Conservation (phyloP, 1,139 yeast species). For the Sugiyamaella sp. region DNA sequence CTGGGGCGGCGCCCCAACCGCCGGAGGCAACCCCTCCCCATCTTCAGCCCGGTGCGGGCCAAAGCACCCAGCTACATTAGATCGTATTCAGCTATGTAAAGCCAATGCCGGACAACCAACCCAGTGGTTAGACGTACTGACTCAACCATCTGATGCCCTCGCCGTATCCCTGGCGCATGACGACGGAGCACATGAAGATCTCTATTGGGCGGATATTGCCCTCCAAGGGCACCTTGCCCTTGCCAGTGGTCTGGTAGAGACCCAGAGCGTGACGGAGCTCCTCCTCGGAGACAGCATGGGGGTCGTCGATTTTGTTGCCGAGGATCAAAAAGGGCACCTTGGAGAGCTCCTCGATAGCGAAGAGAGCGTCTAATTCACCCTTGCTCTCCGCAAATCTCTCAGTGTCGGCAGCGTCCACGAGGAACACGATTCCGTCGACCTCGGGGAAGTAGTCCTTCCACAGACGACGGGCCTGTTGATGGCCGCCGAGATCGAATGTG, state of each 20-base stretch:
- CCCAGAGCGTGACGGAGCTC: constrained; percentile 92
- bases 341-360: constrained; percentile 86
- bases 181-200: constrained; percentile 95
- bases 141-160: constrained; percentile 97
- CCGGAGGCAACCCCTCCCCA: no score
- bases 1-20: no score
- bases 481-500: constrained; percentile 98
- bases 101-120: not conserved
- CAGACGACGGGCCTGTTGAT: constrained; percentile 96
- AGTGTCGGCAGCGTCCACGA: constrained; percentile 96
- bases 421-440: constrained; percentile 94
- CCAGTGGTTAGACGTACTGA: constrained; percentile 68
- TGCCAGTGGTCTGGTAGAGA: constrained; percentile 86
- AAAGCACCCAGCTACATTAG: no score
- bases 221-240: constrained; percentile 67
- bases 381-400: constrained; percentile 94
- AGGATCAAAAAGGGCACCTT: constrained; percentile 89
- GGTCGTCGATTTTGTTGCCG: constrained; percentile 96
- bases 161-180: constrained; percentile 95
- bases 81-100: constrained; percentile 3
- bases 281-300: constrained; percentile 92
- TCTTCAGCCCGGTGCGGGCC: no score
- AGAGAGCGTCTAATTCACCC: constrained; percentile 90
- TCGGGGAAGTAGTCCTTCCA: constrained; percentile 99
- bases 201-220: constrained; percentile 91